Conservation (phyloP, 495 filamentous ascomycete genomes). For the Talaromyces adpressus region DNA sequence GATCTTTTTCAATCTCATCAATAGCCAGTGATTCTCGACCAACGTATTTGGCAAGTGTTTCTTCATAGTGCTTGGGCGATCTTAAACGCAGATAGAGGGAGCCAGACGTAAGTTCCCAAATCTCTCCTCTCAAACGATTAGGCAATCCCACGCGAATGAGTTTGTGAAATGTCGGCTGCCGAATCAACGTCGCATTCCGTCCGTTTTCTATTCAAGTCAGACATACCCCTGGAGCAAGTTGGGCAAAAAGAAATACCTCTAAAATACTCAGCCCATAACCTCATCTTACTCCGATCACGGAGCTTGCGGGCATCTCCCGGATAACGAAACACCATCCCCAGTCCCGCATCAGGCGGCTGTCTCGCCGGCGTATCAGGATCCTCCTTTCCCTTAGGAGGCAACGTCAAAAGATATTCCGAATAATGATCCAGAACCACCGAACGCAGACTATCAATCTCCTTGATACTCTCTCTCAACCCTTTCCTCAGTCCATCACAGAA, state of each 20-base stretch:
- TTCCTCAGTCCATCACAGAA: slow-evolving; percentile 95
- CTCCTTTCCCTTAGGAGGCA: slow-evolving; percentile 30
- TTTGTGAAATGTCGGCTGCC: slow-evolving; percentile 96
- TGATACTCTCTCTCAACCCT: slow-evolving; percentile 75
- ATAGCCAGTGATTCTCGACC: slow-evolving; percentile 87
- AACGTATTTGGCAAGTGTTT: slow-evolving; percentile 74
- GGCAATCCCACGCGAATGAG: slow-evolving; percentile 91
- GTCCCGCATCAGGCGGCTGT: slow-evolving; percentile 79
- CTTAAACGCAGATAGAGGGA: slow-evolving; percentile 82
- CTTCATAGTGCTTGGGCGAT: slow-evolving; percentile 71
- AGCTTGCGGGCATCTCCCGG: slow-evolving; percentile 95
- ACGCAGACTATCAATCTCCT: slow-evolving; percentile 75
- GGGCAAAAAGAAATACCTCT: slow-evolving; percentile 42
- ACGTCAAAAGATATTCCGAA: slow-evolving; percentile 79
- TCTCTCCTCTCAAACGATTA: slow-evolving; percentile 86
- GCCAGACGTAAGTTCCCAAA: slow-evolving; percentile 92
- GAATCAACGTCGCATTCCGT: slow-evolving; percentile 81
- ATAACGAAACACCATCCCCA: slow-evolving; percentile 91
- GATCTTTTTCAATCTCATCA: slow-evolving; percentile 97
- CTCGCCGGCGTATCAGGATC: slow-evolving; percentile 35
- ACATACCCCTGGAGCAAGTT: not conserved
- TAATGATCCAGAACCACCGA: slow-evolving; percentile 76
- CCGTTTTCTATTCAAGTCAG: slow-evolving; percentile 65
- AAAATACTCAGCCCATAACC: slow-evolving; percentile 93
- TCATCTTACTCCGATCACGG: slow-evolving; percentile 93